Conservation (phyloP, 768 basidiomycete species). For the Lentinus tigrinus region DNA sequence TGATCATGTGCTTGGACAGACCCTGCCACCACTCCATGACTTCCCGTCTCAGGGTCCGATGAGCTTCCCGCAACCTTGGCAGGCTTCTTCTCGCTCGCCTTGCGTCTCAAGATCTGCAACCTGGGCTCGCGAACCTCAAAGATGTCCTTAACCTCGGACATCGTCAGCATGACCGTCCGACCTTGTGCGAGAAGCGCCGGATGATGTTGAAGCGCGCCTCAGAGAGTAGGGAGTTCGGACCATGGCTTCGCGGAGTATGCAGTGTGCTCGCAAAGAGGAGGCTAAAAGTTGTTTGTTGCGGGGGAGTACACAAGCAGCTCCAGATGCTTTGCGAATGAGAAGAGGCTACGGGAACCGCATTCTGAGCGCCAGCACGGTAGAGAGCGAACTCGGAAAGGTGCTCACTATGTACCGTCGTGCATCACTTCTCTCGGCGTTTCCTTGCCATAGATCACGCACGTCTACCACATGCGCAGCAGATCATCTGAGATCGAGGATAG, state of each 20-base stretch:
- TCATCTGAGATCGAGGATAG: slow-evolving; percentile 5
- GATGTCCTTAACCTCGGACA: slow-evolving; percentile 50
- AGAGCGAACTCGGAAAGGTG: neutral
- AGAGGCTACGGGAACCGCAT: slow-evolving; percentile 15
- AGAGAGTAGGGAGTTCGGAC: slow-evolving; percentile 27
- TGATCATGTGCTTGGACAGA: slow-evolving; percentile 58
- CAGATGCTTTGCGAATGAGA: slow-evolving; percentile 30
- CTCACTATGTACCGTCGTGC: slow-evolving; percentile 31
- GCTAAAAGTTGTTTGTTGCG: slow-evolving; percentile 11
- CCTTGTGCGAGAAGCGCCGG: slow-evolving; percentile 40
- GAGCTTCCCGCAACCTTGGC: slow-evolving; percentile 34
- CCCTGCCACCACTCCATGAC: slow-evolving; percentile 69
- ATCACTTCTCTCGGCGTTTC: slow-evolving; percentile 24
- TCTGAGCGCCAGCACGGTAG: neutral
- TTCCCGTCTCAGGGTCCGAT: slow-evolving; percentile 51
- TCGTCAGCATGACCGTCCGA: slow-evolving; percentile 41
- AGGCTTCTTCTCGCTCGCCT: slow-evolving; percentile 16
- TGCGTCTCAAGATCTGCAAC: slow-evolving; percentile 48
- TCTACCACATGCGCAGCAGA: slow-evolving; percentile 28
- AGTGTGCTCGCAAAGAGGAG: slow-evolving; percentile 27
- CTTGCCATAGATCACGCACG: slow-evolving; percentile 29
- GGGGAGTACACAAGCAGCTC: slow-evolving; percentile 30
- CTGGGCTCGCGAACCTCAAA: slow-evolving; percentile 63
- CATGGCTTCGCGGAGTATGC: slow-evolving; percentile 15
- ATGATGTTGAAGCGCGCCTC: slow-evolving; percentile 36